Evolutionary conservation across 1,139 yeast genomes (phyloP).

Genomic region (Yamadazyma dushanensis): DNA sequence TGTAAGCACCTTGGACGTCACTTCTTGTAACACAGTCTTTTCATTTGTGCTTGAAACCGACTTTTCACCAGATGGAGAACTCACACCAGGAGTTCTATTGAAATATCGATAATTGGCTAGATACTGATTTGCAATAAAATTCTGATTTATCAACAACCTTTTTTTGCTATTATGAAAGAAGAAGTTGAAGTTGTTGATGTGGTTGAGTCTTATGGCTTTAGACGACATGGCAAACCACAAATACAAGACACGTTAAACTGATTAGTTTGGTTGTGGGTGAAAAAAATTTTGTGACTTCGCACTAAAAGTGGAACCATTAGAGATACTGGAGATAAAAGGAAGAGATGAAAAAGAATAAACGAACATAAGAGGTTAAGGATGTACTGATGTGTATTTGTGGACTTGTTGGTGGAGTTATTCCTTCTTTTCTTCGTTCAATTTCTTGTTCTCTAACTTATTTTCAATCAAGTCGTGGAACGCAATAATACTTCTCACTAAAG

Average conservation of each 20-base stretch:
- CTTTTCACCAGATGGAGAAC: not conserved
- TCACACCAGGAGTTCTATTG: conserved; percentile 1
- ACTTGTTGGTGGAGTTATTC: not conserved
- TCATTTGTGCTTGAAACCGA: conserved; percentile 3
- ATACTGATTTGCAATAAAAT: conserved; percentile 37
- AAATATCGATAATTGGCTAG: conserved; percentile 16
- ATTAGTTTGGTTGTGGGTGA: not conserved
- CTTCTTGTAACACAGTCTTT: conserved; percentile 14
- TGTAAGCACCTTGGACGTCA: conserved; percentile 30
- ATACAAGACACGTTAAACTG: not conserved
- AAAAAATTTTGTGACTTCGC: too few relatives aligned
- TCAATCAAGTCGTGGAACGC: conserved; percentile 97
- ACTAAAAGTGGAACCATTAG: too few relatives aligned
- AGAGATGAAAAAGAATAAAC: not conserved
- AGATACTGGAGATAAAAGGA: not conserved
- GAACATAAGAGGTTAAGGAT: too few relatives aligned
- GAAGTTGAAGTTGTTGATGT: conserved; percentile 35
- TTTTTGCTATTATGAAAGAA: conserved; percentile 41
- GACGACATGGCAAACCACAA: conserved; percentile 4
- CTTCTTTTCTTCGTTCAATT: conserved; percentile 39
- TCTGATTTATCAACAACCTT: conserved; percentile 31
- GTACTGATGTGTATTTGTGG: too few relatives aligned
- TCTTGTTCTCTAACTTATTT: conserved; percentile 84
- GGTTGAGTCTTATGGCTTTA: conserved; percentile 9
- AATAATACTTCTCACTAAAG: conserved; percentile 89